Evolutionary conservation across 805 yeast species (phyloP).

Genomic region (Kodamaea kakaduensis): DNA sequence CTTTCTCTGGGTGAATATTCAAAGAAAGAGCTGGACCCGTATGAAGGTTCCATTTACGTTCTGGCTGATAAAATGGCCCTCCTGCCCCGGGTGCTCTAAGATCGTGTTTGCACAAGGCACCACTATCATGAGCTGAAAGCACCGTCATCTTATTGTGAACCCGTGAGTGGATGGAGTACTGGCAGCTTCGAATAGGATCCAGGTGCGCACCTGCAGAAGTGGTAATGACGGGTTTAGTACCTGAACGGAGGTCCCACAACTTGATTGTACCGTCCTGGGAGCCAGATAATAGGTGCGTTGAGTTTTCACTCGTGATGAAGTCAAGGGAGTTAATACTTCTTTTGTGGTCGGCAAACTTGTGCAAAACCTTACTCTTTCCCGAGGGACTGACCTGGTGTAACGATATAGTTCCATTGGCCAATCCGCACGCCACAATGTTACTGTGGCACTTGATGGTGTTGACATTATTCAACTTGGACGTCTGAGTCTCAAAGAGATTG

Average conservation of each 20-base stretch:
- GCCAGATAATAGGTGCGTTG: slow-evolving; percentile 43
- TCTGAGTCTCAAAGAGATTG: slow-evolving; percentile 25
- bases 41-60: slow-evolving; percentile 79
- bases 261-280: slow-evolving; percentile 79
- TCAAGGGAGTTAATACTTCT: slow-evolving; percentile 41
- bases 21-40: slow-evolving; percentile 85
- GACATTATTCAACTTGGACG: slow-evolving; percentile 28
- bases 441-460: slow-evolving; percentile 35
- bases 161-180: slow-evolving; percentile 49
- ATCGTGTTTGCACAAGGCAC: slow-evolving; percentile 84
- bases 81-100: slow-evolving; percentile 39
- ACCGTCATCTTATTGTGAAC: slow-evolving; percentile 40
- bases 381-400: slow-evolving; percentile 29
- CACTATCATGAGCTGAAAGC: slow-evolving; percentile 84
- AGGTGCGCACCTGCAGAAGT: slow-evolving; percentile 52
- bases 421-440: slow-evolving; percentile 38
- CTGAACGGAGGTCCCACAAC: slow-evolving; percentile 65
- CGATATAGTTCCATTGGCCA: slow-evolving; percentile 33
- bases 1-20: slow-evolving; percentile 83
- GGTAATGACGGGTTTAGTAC: slow-evolving; percentile 44
- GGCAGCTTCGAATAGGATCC: slow-evolving; percentile 63
- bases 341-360: slow-evolving; percentile 36
- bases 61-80: slow-evolving; percentile 45
- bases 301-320: slow-evolving; percentile 22
- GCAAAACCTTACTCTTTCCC: slow-evolving; percentile 29